Evolutionary conservation across 164 flowering plant genomes (phyloP), one percentile per base, ranked within the genome.

Genomic region (Protea cynaroides): DNA sequence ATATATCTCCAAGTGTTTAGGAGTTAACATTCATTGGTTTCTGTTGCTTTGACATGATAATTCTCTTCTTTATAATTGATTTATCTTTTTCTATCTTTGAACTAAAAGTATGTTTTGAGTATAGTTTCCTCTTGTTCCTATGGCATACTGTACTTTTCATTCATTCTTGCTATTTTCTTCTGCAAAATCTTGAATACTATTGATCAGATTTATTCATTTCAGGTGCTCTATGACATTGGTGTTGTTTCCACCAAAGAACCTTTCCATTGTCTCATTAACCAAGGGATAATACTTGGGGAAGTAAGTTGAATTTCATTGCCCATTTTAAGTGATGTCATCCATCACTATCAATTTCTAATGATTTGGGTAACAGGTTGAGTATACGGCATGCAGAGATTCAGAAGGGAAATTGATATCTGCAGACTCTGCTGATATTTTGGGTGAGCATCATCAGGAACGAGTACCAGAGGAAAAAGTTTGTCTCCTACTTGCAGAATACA

Each of bases 161-260:
- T 21, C 23, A n/a, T 10, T n/a, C 56, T 43, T 25, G 24, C 19
- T 56, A 40, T 25, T 54, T 25, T 56, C 13, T 55, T 47, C 34
- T 55, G 19, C 14, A 22, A 11, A 4, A 22, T 14, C 38, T 25
- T 49, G 8, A 59, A 10, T 21, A 8, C 25, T 47, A 22, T 21
- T 69, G 19, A 40, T 51, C 29, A 6, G 40, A 25, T 8, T 58
- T 71, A 25, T 47, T 43, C 57, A n/a, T 75, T 75, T 67, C 84
- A 94, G 98, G 97, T 94, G 68, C 91, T 94, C 18, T 90, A 83
- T 75, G 98, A 94, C 73, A 84, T 94, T 71, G 98, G 96, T 64
- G 81, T 82, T 70, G 98, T 94, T 57, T 89, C 96, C 44, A 87
- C 96, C 29, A 89, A 87, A 75, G 98, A 94, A 65, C 98, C 98